phyloP scores from a whole-genome alignment of 768 basidiomycete species.

The Suillus hirtellus region DNA sequence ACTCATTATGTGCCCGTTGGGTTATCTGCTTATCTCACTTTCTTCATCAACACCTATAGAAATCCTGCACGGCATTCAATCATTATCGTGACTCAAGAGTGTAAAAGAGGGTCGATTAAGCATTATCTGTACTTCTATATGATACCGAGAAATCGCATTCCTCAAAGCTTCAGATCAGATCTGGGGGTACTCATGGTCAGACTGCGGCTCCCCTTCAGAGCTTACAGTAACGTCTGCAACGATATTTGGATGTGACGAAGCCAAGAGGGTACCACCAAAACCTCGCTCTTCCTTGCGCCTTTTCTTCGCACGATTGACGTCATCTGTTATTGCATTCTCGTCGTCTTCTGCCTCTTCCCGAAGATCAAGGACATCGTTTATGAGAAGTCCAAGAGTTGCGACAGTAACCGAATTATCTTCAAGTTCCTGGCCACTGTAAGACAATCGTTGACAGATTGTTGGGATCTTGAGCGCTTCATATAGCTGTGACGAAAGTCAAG shows the following conservation, averaged over 20 bases:
- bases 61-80: constrained; percentile 19
- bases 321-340: constrained; percentile 52
- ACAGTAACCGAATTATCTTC: constrained; percentile 55
- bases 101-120: constrained; percentile 31
- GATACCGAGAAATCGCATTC: constrained; percentile 29
- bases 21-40: constrained; percentile 22
- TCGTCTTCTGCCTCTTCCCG: constrained; percentile 62
- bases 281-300: constrained; percentile 59
- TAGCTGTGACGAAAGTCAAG: constrained; percentile 42
- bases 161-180: constrained; percentile 38
- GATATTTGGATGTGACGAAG: constrained; percentile 38
- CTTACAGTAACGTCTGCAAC: constrained; percentile 34
- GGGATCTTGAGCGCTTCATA: constrained; percentile 65
- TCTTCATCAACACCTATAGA: constrained; percentile 33
- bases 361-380: constrained; percentile 67
- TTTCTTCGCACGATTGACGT: constrained; percentile 42
- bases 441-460: constrained; percentile 75
- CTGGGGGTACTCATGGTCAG: constrained; percentile 32
- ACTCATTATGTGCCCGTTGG: constrained; percentile 27
- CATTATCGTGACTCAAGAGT: constrained; percentile 19
- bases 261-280: constrained; percentile 74
- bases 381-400: constrained; percentile 56
- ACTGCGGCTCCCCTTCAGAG: constrained; percentile 31
- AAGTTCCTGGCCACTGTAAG: constrained; percentile 61
- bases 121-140: constrained; percentile 37